Percentiles rank a stretch among this genome's conserved stretches.
These are phyloP conservation scores for Daedaleopsis sinensis DNA, from an alignment of 768 basidiomycete genomes.

Conservation along the genomic window DNA sequence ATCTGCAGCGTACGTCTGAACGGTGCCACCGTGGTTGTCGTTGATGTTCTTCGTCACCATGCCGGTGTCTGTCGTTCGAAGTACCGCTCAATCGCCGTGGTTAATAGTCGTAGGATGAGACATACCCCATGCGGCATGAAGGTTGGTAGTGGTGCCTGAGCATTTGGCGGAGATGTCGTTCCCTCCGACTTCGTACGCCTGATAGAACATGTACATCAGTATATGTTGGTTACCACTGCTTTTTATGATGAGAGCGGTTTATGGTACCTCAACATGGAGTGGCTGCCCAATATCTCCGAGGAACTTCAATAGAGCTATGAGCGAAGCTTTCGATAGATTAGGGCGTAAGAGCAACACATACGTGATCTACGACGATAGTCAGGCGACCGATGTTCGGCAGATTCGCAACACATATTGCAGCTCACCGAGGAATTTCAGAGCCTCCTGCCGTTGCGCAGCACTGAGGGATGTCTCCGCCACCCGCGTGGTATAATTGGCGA, in stretches of 20 bases:
- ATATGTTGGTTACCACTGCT: not conserved
- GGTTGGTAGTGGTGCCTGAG: conserved; percentile 27
- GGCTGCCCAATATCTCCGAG: conserved; percentile 33
- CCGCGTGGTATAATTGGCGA: conserved; percentile 57
- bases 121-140: conserved; percentile 30
- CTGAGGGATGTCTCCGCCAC: conserved; percentile 46
- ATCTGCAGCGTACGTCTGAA: conserved; percentile 23
- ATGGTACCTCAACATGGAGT: conserved; percentile 29
- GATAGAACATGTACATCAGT: not conserved
- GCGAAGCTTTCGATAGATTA: not conserved
- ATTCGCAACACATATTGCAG: not conserved
- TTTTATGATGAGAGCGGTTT: not conserved
- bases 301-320: conserved; percentile 17
- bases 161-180: conserved; percentile 32
- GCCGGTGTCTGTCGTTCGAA: conserved; percentile 24
- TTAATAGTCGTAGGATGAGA: not conserved
- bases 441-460: conserved; percentile 48
- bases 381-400: not conserved
- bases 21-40: conserved; percentile 25
- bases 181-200: conserved; percentile 31
- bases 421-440: conserved; percentile 51
- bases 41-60: conserved; percentile 31
- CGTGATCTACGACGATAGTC: not conserved
- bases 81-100: not conserved
- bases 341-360: too few species aligned